Evolutionary conservation across 2,329 filamentous ascomycete genomes (phyloP).

Genomic region (Xylariomycetidae sp.): DNA sequence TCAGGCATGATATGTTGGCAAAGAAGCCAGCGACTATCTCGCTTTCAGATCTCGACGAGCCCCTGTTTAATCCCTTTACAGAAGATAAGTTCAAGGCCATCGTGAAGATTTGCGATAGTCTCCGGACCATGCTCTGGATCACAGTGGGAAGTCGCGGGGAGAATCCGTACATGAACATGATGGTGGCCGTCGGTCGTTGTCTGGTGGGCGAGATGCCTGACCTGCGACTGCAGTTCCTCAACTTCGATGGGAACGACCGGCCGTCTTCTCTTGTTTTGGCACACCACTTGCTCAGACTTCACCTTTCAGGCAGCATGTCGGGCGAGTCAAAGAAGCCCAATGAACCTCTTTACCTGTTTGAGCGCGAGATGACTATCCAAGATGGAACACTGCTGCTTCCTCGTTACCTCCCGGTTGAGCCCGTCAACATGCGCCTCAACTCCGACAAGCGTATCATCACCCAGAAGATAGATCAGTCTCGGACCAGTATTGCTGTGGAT

Average conservation of each 20-base stretch:
- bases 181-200: slow-evolving; percentile 10
- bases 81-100: slow-evolving; percentile 8
- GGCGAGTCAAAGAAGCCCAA: slow-evolving; percentile 3
- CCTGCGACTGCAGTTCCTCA: slow-evolving; percentile 9
- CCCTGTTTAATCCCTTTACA: slow-evolving; percentile 19
- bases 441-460: slow-evolving; percentile 5
- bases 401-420: slow-evolving; percentile 2
- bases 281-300: slow-evolving; percentile 7
- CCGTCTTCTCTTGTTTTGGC: slow-evolving; percentile 5
- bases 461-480: slow-evolving; percentile 3
- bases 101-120: slow-evolving; percentile 4
- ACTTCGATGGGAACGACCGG: slow-evolving; percentile 6
- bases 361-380: slow-evolving; percentile 7
- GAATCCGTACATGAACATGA: slow-evolving; percentile 12
- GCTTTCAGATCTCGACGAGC: slow-evolving; percentile 26
- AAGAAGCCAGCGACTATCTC: slow-evolving; percentile 9
- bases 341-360: slow-evolving; percentile 3
- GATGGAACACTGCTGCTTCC: slow-evolving; percentile 3
- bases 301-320: slow-evolving; percentile 4
- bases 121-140: slow-evolving; percentile 12
- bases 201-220: slow-evolving; percentile 10
- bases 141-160: slow-evolving; percentile 8
- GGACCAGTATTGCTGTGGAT: slow-evolving; percentile 1
- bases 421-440: slow-evolving; percentile 6
- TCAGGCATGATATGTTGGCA: background rate